A percentile compares a stretch with the other conserved stretches of the same genome.
Conservation (phyloP, 2,329 filamentous ascomycete genomes). For the Anisogramma anomala region DNA sequence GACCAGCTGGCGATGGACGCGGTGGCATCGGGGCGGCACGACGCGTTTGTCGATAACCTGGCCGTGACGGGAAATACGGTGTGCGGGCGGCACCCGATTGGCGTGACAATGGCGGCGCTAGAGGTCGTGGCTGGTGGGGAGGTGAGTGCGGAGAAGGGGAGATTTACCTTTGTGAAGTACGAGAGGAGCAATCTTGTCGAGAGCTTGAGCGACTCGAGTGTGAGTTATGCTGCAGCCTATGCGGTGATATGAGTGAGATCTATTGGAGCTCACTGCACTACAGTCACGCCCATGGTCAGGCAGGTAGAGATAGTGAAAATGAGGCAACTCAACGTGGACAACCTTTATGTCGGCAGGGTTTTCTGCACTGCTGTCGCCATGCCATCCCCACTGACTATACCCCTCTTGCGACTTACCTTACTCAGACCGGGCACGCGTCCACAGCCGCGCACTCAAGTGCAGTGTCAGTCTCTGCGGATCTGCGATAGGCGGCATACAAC, state of each 20-base stretch:
- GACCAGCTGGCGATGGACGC: slow-evolving; percentile 77
- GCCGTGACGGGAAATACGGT: slow-evolving; percentile 75
- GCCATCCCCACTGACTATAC: too few relatives aligned
- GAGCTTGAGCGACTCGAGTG: slow-evolving; percentile 62
- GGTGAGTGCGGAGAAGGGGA: slow-evolving; percentile 37
- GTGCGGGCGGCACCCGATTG: slow-evolving; percentile 89
- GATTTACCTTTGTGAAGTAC: slow-evolving; percentile 74
- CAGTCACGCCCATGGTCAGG: too few relatives aligned
- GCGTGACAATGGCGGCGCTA: slow-evolving; percentile 78
- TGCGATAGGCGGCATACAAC: too few relatives aligned
- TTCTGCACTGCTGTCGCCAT: too few relatives aligned
- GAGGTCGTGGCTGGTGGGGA: slow-evolving; percentile 34
- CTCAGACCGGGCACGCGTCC: too few relatives aligned
- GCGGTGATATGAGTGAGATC: slow-evolving; percentile 47
- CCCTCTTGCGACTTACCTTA: too few relatives aligned
- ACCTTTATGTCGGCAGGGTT: too few relatives aligned
- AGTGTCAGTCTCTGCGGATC: too few relatives aligned
- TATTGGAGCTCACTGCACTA: too few relatives aligned
- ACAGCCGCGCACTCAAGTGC: too few relatives aligned
- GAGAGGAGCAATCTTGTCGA: slow-evolving; percentile 70
- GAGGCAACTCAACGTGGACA: too few relatives aligned
- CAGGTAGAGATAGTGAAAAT: too few relatives aligned
- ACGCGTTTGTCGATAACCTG: slow-evolving; percentile 57
- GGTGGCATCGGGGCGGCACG: slow-evolving; percentile 64
- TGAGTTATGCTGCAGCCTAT: slow-evolving; percentile 92